Base-by-base conservation (phyloP, 257 asterid species). In the Eucommia ulmoides region DNA sequence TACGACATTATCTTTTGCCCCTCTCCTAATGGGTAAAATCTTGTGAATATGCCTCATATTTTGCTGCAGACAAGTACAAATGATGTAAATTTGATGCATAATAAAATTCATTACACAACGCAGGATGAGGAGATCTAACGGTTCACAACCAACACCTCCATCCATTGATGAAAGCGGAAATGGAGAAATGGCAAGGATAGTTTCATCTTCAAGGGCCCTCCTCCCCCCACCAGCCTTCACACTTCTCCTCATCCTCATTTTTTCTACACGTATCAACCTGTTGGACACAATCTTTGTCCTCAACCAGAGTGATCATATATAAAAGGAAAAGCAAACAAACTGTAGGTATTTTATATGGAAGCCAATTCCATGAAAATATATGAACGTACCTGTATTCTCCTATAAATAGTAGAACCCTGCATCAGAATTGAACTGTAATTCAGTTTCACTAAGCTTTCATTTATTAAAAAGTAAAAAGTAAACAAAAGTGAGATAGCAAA, bases 1-100 rank as follows among this genome's bases (percentile, higher is more conserved):
- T 85, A 85, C 52, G 58, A 56, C 41, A 70, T 77, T 54, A 45
- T 58, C 19, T 85, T 85, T 54, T 82, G 88, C 50, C 88, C 88
- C 57, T 64, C 65, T 26, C 6, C 7, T 8, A 63, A 56, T n/a
- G 76, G 79, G 79, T 62, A 75, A 65, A 49, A 53, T 45, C 53
- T 11, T n/a, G 48, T 6, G n/a, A 10, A 1, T 2, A 18, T 6
- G n/a, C 9, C 20, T 42, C n/a, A 16, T 2, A 17, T 15, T 41
- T 41, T 9, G 7, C 47, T 4, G 47, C 19, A 16, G 47, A 17
- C 48, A 42, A 6, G 48, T 9, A 6, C 15, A 16, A 8, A 2
- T 42, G 9, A 8, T 42, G 48, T 16, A 1, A 15, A 5, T 29
- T 29, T 29, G 7, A 12, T 29, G 38, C 38, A 42, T 17, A 42